A percentile compares a stretch with the other conserved stretches of the same genome.
Evolutionary conservation across 768 basidiomycete species (phyloP).

Genomic region (Termitomyces sp.): DNA sequence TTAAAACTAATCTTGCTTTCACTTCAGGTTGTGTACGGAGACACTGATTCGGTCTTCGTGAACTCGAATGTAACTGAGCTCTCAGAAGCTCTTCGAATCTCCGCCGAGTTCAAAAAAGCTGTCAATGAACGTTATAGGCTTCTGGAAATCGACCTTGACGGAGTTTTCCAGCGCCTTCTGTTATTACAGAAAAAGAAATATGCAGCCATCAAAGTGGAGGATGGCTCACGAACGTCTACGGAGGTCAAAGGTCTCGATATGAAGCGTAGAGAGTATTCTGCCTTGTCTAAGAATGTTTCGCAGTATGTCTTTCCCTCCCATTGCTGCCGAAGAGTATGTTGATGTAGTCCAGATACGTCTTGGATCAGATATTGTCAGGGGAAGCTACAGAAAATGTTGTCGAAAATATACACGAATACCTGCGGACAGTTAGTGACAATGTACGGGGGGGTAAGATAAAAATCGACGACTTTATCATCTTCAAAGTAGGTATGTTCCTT

Average conservation of each 20-base stretch:
- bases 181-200: slow-evolving; percentile 99
- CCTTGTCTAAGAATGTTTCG: slow-evolving; percentile 86
- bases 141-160: slow-evolving; percentile 95
- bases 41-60: slow-evolving; percentile 98
- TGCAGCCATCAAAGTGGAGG: slow-evolving; percentile 92
- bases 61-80: slow-evolving; percentile 92
- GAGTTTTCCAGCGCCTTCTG: slow-evolving; percentile 86
- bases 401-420: slow-evolving; percentile 88
- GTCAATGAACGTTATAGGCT: slow-evolving; percentile 95
- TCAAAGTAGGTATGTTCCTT: slow-evolving; percentile 58
- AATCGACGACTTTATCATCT: slow-evolving; percentile 92
- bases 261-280: slow-evolving; percentile 96
- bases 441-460: slow-evolving; percentile 73
- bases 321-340: background rate
- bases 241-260: slow-evolving; percentile 98
- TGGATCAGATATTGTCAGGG: slow-evolving; percentile 88
- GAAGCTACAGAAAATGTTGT: slow-evolving; percentile 87
- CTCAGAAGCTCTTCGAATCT: slow-evolving; percentile 86
- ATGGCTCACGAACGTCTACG: slow-evolving; percentile 65
- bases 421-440: slow-evolving; percentile 68
- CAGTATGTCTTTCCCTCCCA: slow-evolving; percentile 51
- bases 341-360: slow-evolving; percentile 59
- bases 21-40: slow-evolving; percentile 91
- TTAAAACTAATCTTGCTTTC: background rate
- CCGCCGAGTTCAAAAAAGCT: slow-evolving; percentile 87